Conservation (phyloP, 2,329 filamentous ascomycete species). For the Acrodontium crateriforme region DNA sequence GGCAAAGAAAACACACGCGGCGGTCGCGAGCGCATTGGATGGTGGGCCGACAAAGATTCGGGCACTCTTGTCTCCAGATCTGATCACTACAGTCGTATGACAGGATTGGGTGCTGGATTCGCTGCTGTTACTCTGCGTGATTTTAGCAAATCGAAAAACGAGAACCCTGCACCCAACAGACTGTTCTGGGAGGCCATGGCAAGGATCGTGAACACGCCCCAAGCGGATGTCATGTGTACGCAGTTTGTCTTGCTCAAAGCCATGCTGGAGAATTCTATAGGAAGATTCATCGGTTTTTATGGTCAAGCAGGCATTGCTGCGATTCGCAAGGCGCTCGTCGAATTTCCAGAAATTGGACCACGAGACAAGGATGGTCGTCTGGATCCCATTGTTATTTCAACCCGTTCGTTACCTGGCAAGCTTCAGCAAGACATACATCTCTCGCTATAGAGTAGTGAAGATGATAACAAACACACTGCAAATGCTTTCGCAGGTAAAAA, state of each 20-base stretch:
- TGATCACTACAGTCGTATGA: constrained; percentile 71
- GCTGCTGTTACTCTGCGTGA: constrained; percentile 72
- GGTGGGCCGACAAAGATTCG: constrained; percentile 40
- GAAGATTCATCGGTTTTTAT: constrained; percentile 67
- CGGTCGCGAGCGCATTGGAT: constrained; percentile 57
- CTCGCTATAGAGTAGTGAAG: too few relatives aligned
- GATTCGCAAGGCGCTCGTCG: constrained; percentile 31
- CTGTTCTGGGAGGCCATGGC: constrained; percentile 76
- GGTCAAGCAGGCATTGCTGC: constrained; percentile 62
- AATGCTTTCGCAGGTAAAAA: too few relatives aligned
- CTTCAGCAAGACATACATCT: too few relatives aligned
- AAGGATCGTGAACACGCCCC: constrained; percentile 60
- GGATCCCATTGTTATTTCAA: too few relatives aligned
- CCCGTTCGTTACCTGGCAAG: too few relatives aligned
- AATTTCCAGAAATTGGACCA: constrained; percentile 7
- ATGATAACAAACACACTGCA: too few relatives aligned
- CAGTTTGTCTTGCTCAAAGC: constrained; percentile 38
- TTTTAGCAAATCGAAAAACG: constrained; percentile 53
- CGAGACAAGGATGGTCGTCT: constrained; percentile 2
- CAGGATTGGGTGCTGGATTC: constrained; percentile 70
- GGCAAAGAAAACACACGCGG: constrained; percentile 60
- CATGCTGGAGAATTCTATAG: constrained; percentile 49
- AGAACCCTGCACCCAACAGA: constrained; percentile 61
- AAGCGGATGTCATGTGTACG: constrained; percentile 33
- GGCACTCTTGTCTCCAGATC: constrained; percentile 13